phyloP scores from a whole-genome alignment of 768 basidiomycete species.

The Mycena haematopus region DNA sequence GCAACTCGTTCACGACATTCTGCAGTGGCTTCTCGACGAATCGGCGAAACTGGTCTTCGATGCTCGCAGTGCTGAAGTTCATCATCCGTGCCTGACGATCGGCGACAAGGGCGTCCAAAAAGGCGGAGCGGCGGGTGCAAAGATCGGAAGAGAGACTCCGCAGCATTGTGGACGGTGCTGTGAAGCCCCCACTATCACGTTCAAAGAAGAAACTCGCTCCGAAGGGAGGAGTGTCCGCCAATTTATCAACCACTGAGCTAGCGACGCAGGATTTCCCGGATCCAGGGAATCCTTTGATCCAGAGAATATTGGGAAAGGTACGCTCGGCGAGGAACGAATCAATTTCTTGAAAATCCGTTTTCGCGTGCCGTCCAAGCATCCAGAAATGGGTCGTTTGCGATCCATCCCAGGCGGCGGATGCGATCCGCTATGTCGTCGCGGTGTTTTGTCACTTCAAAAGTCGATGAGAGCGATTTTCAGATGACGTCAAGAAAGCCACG shows the following conservation, averaged over 20 bases:
- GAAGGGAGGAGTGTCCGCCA: slow-evolving; percentile 2
- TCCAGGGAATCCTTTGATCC: slow-evolving; percentile 35
- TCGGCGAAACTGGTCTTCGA: slow-evolving; percentile 9
- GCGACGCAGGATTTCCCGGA: slow-evolving; percentile 37
- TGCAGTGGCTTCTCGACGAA: slow-evolving; percentile 19
- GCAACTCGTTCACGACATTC: background rate
- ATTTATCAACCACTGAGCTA: slow-evolving; percentile 20
- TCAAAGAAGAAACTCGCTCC: slow-evolving; percentile 26
- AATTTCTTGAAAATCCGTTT: slow-evolving; percentile 26
- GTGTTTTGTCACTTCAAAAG: slow-evolving; percentile 1
- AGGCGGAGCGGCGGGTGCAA: background rate
- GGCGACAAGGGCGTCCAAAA: slow-evolving; percentile 9
- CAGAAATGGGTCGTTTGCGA: slow-evolving; percentile 14
- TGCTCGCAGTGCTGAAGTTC: slow-evolving; percentile 15
- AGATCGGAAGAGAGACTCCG: slow-evolving; percentile 16
- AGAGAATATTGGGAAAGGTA: slow-evolving; percentile 38
- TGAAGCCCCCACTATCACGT: slow-evolving; percentile 16
- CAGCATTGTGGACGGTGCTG: slow-evolving; percentile 21
- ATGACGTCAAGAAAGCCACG: background rate
- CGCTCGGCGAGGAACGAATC: slow-evolving; percentile 42
- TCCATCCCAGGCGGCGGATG: slow-evolving; percentile 13
- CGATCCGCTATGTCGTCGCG: background rate
- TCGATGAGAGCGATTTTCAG: background rate
- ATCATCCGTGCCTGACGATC: background rate
- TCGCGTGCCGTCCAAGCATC: slow-evolving; percentile 30